Evolutionary conservation across 495 filamentous ascomycete genomes (phyloP), one percentile per base, ranked within the genome.

Genomic region (Lepidopterella palustris): DNA sequence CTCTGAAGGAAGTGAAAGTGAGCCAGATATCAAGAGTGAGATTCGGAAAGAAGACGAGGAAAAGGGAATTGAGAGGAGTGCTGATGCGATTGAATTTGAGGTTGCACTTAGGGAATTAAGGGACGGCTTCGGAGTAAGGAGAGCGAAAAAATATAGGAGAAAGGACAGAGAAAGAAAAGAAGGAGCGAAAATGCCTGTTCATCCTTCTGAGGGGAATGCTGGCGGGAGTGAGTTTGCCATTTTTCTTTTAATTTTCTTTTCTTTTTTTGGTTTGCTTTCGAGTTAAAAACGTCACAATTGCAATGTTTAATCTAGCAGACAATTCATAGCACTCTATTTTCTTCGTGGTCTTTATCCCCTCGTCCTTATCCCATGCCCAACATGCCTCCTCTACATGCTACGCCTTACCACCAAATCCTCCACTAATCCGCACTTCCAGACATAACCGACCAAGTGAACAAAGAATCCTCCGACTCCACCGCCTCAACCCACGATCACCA

Each of bases 151-250:
- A n/a, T n/a, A n/a, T n/a, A n/a, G n/a, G n/a, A n/a, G n/a, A n/a
- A n/a, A n/a, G n/a, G n/a, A n/a, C n/a, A n/a, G n/a, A n/a, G n/a
- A n/a, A n/a, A n/a, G n/a, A n/a, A n/a, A n/a, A n/a, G n/a, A n/a
- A n/a, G n/a, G n/a, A 42, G 35, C 13, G 26, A 28, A 45, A 45
- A 78, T 77, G 76, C 75, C 75, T 39, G 70, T 71, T 54, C 70
- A 66, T 27, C 70, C 71, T 9, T 63, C 66, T 45, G 75, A 78
- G 68, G 76, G 78, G 65, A 68, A 72, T 29, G 66, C 71, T 18
- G 42, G 6, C 20, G 49, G 63, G 29, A 68, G 70, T 69, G 59
- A 20, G 64, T 68, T 25, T 35, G 24, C 28, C 31, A 27, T 48
- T 50, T 47, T 58, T 27, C 3, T 11, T 24, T 54, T 47, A 1